Base-by-base conservation (phyloP, 2,329 filamentous ascomycete species). In the Trichoderma sp. region DNA sequence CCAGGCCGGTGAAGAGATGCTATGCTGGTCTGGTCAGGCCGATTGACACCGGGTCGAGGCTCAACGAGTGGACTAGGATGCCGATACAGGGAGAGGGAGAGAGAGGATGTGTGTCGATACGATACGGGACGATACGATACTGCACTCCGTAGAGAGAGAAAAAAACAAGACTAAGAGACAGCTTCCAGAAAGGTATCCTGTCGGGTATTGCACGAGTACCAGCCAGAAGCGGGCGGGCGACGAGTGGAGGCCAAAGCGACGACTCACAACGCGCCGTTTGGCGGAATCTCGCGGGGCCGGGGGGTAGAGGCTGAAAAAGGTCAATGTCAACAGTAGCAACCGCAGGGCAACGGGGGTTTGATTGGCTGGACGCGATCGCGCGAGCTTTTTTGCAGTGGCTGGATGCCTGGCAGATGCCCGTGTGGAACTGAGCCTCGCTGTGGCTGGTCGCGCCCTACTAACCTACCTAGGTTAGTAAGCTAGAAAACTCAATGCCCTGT, bases 271-370 rank as follows among this genome's bases (percentile, higher is more conserved):
- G 78, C 78, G 78, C 72, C 77, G 75, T 77, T 71, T 77, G 75
- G 74, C 76, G 75, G 76, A 33, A 59, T 53, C 60, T 77, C 74
- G 75, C 76, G 77, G 74, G 53, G 45, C 66, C 35, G 65, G 76
- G 76, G 78, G 79, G 78, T 79, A 79, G 79, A 77, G 76, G 68
- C 71, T 65, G 59, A 66, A 75, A 77, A 75, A 66, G 75, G 77
- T 76, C 78, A 77, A 79, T 68, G 77, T 89, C 86, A 89, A 89
- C 87, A 90, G 78, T 83, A 81, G 85, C 87, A 90, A 90, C 89
- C 81, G 83, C 88, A 79, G 83, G 79, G 89, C 89, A 92, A 92
- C 90, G 81, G 80, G 16, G 4, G 53, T 79, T 29, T 82, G 73
- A 89, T 89, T 89, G 87, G 88, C 76, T 76, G 27, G 38, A 69